phyloP scores from a whole-genome alignment of 306 rosid species.

The Vigna unguiculata region DNA sequence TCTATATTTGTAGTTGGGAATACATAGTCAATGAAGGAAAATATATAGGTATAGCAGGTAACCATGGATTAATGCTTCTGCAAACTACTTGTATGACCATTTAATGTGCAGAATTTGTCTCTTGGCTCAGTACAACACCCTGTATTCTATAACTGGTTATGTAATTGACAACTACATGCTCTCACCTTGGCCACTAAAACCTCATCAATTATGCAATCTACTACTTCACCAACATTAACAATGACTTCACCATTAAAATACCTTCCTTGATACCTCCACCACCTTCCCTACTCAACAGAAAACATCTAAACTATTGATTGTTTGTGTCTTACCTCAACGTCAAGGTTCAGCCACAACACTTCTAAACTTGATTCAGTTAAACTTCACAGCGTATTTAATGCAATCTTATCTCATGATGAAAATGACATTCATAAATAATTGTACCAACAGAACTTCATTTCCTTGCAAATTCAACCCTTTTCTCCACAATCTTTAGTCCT shows the following conservation, averaged over 20 bases:
- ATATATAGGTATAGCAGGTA: background rate
- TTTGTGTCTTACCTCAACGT: background rate
- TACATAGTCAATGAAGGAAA: background rate
- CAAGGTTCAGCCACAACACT: conserved; percentile 3
- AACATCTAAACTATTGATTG: background rate
- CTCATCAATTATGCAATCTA: background rate
- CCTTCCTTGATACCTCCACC: background rate
- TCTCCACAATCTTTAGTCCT: background rate
- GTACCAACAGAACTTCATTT: background rate
- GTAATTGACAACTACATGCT: background rate
- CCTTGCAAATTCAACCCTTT: background rate
- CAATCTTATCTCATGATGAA: background rate
- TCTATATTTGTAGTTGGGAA: background rate
- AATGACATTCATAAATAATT: conserved; percentile 15
- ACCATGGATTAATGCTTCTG: background rate
- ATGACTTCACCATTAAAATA: background rate
- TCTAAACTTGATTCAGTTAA: background rate
- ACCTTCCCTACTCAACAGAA: background rate
- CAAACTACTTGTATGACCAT: too few relatives aligned
- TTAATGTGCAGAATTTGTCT: background rate
- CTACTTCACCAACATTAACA: background rate
- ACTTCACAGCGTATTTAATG: background rate
- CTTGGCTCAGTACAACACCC: background rate
- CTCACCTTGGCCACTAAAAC: background rate
- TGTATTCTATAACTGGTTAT: background rate